These are phyloP conservation scores for Podospora conica DNA, from an alignment of 495 filamentous ascomycete genomes.

Conservation along the genomic window DNA sequence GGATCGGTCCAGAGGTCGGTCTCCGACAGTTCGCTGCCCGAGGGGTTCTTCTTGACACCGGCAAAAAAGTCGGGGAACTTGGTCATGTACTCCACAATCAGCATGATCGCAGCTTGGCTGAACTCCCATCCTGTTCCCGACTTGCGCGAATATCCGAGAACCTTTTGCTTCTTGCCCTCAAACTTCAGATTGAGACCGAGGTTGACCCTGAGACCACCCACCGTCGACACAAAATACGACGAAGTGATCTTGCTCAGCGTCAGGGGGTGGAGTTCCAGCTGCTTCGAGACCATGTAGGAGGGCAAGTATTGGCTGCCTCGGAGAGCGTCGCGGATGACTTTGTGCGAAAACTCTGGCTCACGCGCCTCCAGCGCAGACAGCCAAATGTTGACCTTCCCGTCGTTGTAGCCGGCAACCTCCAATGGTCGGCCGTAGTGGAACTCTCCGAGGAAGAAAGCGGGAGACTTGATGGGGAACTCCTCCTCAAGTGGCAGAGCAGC, in stretches of 20 bases:
- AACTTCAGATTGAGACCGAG: slow-evolving; percentile 96
- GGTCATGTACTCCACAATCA: slow-evolving; percentile 84
- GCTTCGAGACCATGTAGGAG: slow-evolving; percentile 77
- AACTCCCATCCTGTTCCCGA: slow-evolving; percentile 89
- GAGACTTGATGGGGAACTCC: slow-evolving; percentile 77
- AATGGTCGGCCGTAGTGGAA: slow-evolving; percentile 87
- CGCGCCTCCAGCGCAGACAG: slow-evolving; percentile 59
- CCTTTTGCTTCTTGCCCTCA: slow-evolving; percentile 89
- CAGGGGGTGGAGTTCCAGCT: slow-evolving; percentile 73
- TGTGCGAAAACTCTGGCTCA: slow-evolving; percentile 74
- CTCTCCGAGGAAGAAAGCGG: slow-evolving; percentile 94
- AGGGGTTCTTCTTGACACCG: slow-evolving; percentile 63
- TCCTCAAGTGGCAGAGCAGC: slow-evolving; percentile 79
- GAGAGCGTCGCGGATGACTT: slow-evolving; percentile 63
- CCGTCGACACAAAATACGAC: slow-evolving; percentile 75
- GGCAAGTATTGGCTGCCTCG: slow-evolving; percentile 68
- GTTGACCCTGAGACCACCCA: slow-evolving; percentile 70
- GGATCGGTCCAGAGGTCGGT: slow-evolving; percentile 81
- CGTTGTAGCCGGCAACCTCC: slow-evolving; percentile 67
- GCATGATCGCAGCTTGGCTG: slow-evolving; percentile 70
- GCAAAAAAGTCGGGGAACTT: slow-evolving; percentile 93
- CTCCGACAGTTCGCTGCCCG: slow-evolving; percentile 46
- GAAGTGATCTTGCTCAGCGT: slow-evolving; percentile 94
- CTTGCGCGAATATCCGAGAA: slow-evolving; percentile 89
- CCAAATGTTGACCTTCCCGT: slow-evolving; percentile 69